Evolutionary conservation across 2,329 filamentous ascomycete species (phyloP), one percentile per base, ranked within the genome.

Genomic region (Ceratocystis diversiconidia): DNA sequence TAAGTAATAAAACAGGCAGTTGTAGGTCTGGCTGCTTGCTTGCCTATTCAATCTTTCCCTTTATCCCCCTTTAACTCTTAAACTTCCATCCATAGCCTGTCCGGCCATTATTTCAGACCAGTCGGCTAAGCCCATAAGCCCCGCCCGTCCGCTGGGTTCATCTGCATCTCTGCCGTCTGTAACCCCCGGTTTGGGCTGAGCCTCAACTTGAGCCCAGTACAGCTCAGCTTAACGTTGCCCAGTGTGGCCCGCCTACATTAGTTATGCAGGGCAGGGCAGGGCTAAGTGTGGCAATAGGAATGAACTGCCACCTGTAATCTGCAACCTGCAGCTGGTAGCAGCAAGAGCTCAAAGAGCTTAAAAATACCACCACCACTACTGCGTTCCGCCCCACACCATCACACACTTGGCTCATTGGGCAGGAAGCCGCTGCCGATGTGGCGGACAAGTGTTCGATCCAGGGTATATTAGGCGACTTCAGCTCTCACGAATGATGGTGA

Each of bases 361-460:
- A 41, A 41, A 41, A 41, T 41, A 41, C 10, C 10, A 7, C 46
- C 17, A 19, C 12, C 12, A 55, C 8, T 25, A 30, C 19, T 30
- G 50, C 22, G 25, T 41, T 12, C 36, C 3, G 10, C 19, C 22
- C 50, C 50, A 55, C 50, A 25, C 25, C 36, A 48, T 22, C 15
- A 25, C 3, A 55, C 25, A 25, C 50, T 22, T 25, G 50, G n/a
- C 12, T 55, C 50, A 55, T 25, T 25, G 25, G n/a, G 25, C 19
- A 25, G 12, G 50, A 15, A 55, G 12, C 19, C 50, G 15, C 19
- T 22, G 25, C 50, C 50, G 41, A 62, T 43, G 60, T 62, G 60
- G 60, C 60, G 46, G 60, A 62, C 36, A 62, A 62, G 60, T 44
- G 50, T 55, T 55, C 19, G 50, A 55, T 55, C 19, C 25, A 25